phyloP scores from a whole-genome alignment of 73 alveolate species.

The Diophrys appendiculata region DNA sequence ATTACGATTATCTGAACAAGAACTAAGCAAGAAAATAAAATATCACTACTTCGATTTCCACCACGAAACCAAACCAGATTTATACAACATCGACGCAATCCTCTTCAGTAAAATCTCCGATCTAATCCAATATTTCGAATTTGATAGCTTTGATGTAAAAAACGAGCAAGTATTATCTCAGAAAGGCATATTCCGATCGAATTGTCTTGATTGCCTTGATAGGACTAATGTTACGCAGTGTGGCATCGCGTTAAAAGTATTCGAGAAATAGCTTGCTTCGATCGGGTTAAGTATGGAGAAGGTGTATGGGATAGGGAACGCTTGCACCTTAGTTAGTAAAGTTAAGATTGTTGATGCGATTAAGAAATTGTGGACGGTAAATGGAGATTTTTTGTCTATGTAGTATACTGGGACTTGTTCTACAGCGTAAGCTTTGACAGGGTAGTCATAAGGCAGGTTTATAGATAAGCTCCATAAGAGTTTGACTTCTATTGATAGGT shows the following conservation, averaged over 20 bases:
- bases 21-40: conserved; percentile 67
- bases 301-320: no score
- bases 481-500: background rate
- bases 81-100: conserved; percentile 66
- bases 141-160: no score
- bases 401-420: conserved; percentile 96
- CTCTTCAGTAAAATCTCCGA: no score
- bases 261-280: background rate
- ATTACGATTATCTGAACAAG: no score
- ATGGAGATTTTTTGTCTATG: conserved; percentile 90
- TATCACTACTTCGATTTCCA: conserved; percentile 83
- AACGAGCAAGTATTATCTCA: no score
- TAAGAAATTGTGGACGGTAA: conserved; percentile 98
- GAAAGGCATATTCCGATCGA: conserved; percentile 85
- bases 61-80: conserved; percentile 79
- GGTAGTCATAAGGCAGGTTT: no score
- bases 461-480: background rate
- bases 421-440: no score
- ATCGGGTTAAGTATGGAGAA: no score
- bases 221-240: conserved; percentile 92
- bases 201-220: conserved; percentile 96
- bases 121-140: no score
- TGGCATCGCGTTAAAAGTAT: conserved; percentile 11
- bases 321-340: no score
- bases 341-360: no score